Base-by-base conservation (phyloP, 2,329 filamentous ascomycete species). In the Pseudogymnoascus sp. region DNA sequence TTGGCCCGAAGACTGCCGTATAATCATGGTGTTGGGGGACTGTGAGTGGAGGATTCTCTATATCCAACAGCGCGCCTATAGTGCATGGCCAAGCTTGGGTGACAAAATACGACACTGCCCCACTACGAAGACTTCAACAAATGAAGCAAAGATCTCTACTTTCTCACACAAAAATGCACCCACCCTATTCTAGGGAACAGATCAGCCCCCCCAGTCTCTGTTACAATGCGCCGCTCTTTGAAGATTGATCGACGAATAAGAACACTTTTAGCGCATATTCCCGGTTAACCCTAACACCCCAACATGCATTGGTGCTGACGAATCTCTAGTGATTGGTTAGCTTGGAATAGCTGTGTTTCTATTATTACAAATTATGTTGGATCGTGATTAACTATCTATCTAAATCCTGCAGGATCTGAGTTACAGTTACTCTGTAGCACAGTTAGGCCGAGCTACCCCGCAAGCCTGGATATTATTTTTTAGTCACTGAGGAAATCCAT, bases 131-230 rank as follows among this genome's bases (percentile, higher is more conserved):
- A 56, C 25, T 18, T 16, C 34, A 34, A 18, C 46, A 56, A 56
- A 56, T 56, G 46, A 56, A 56, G 46, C 25, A 56, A 34, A 31
- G 46, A 56, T 56, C 46, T 56, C 25, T 34, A 28, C 9, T 31
- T 56, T 18, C 43, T 49, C 21, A 9, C 43, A 28, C 43, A 49
- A 49, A n/a, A 9, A 14, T 4, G 12, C 43, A 28, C 6, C 21
- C 28, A 23, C 14, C 23, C 21, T 49, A 28, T 49, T 49, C 14
- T 2, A 34, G 34, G 34, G n/a, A 28, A 56, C 25, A 34, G 25
- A 34, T 28, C 31, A 12, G 9, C 46, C 25, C n/a, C 18, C n/a
- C 18, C 46, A 34, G n/a, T 12, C n/a, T 34, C 25, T 53, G 46
- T 18, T n/a, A 31, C 46, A 42, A n/a, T 53, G 25, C 31, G 46